Conservation (phyloP, 768 basidiomycete species). For the Macrolepiota fuliginosa region DNA sequence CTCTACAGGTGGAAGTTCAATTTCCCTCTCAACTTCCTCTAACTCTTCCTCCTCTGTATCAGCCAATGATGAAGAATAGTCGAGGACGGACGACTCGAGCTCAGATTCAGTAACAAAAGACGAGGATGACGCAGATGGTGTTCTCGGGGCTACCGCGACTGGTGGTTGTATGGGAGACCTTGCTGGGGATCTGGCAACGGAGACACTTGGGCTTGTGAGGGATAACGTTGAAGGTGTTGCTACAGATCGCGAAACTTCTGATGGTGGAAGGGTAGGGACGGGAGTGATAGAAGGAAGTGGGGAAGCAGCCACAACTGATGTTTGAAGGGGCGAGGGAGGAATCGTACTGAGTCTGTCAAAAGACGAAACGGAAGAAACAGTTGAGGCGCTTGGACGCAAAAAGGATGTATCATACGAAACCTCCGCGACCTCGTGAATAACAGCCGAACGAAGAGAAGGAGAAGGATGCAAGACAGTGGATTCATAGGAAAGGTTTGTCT, state of each 20-base stretch:
- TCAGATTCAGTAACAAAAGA: slow-evolving; percentile 46
- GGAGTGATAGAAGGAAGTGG: slow-evolving; percentile 37
- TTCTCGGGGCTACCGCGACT: slow-evolving; percentile 20
- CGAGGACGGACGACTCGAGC: slow-evolving; percentile 14
- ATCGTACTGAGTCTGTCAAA: slow-evolving; percentile 43
- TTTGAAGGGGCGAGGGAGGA: slow-evolving; percentile 29
- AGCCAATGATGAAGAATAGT: slow-evolving; percentile 31
- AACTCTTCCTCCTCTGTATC: slow-evolving; percentile 22
- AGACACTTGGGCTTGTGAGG: slow-evolving; percentile 16
- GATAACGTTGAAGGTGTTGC: slow-evolving; percentile 32
- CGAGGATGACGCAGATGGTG: slow-evolving; percentile 32
- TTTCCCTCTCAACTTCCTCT: slow-evolving; percentile 13
- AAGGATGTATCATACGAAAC: slow-evolving; percentile 73
- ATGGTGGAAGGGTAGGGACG: slow-evolving; percentile 33
- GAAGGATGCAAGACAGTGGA: slow-evolving; percentile 75
- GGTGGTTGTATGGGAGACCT: not conserved
- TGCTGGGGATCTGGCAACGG: slow-evolving; percentile 13
- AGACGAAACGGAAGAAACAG: slow-evolving; percentile 43
- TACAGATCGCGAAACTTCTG: slow-evolving; percentile 26
- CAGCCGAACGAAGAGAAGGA: slow-evolving; percentile 52
- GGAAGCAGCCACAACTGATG: slow-evolving; percentile 17
- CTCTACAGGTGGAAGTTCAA: slow-evolving; percentile 14
- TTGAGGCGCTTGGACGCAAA: slow-evolving; percentile 62
- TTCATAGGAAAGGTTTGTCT: slow-evolving; percentile 70
- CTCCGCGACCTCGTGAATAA: slow-evolving; percentile 60